These are phyloP conservation scores for Amorphotheca resinae DNA, from an alignment of 495 filamentous ascomycete species.

Conservation along the genomic window DNA sequence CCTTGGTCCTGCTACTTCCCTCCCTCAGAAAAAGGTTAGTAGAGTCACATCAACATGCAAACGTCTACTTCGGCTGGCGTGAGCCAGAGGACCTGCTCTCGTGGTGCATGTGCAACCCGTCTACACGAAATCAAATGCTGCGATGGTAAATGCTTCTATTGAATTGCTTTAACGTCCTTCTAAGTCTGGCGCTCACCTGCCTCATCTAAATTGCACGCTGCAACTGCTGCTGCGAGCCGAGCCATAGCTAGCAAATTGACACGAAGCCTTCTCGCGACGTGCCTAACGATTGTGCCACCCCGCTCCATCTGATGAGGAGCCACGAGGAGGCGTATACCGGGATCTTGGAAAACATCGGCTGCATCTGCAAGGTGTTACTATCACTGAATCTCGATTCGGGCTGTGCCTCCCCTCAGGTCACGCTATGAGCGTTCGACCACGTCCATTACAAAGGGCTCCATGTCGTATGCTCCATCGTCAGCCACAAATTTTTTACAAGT, in stretches of 20 bases:
- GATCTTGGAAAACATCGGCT: background rate
- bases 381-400: slow-evolving; percentile 22
- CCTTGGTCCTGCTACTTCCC: no score
- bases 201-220: background rate
- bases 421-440: background rate
- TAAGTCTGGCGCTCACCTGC: background rate
- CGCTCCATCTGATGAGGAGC: background rate
- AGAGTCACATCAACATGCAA: no score
- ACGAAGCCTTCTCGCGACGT: background rate
- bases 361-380: background rate
- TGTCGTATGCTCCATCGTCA: no score
- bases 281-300: background rate
- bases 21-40: no score
- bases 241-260: background rate
- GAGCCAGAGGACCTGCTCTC: background rate
- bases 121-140: background rate
- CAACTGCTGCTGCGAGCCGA: background rate
- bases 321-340: background rate
- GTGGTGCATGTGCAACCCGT: background rate
- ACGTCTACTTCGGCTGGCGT: background rate
- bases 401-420: slow-evolving; percentile 20
- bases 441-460: background rate
- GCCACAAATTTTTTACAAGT: no score
- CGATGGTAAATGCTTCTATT: background rate
- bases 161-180: background rate